phyloP scores from a whole-genome alignment of 2,329 filamentous ascomycete species.

The Macrophomina pseudophaseolina region DNA sequence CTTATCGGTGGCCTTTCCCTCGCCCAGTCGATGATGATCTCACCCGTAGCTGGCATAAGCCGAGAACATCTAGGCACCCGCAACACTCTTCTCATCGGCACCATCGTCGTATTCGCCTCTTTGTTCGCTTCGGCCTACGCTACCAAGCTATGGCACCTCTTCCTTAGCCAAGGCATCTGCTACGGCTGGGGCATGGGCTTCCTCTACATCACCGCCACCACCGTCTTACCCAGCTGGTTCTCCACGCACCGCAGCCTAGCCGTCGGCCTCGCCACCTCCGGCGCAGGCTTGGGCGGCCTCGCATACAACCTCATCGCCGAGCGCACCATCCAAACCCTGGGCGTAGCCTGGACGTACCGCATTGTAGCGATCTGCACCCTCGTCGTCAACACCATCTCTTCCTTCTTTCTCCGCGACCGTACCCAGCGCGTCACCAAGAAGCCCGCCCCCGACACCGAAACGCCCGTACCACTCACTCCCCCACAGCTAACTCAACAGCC shows the following conservation, averaged over 20 bases:
- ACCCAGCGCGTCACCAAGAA: neutral
- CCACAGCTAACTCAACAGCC: no score
- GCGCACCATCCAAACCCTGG: conserved; percentile 37
- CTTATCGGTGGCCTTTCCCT: conserved; percentile 43
- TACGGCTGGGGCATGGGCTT: conserved; percentile 45
- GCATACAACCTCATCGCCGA: conserved; percentile 35
- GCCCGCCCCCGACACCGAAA: conserved; percentile 20
- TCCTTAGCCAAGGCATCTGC: conserved; percentile 38
- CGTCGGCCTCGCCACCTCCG: conserved; percentile 42
- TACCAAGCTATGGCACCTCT: conserved; percentile 43
- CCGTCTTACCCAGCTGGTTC: conserved; percentile 48
- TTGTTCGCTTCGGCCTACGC: conserved; percentile 42
- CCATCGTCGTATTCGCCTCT: conserved; percentile 36
- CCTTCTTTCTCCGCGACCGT: conserved; percentile 37
- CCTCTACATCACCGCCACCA: conserved; percentile 41
- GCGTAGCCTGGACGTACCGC: conserved; percentile 36
- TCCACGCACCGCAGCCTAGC: conserved; percentile 40
- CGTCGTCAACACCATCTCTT: conserved; percentile 33
- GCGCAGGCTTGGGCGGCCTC: conserved; percentile 43
- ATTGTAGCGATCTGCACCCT: conserved; percentile 38
- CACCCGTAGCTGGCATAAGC: conserved; percentile 32
- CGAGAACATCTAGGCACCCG: conserved; percentile 30
- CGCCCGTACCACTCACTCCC: conserved; percentile 31
- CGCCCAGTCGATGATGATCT: conserved; percentile 35
- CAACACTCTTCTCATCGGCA: conserved; percentile 36